Evolutionary conservation across 805 yeast genomes (phyloP), one percentile per base, ranked within the genome.

Genomic region (Torulaspora gathmanii): DNA sequence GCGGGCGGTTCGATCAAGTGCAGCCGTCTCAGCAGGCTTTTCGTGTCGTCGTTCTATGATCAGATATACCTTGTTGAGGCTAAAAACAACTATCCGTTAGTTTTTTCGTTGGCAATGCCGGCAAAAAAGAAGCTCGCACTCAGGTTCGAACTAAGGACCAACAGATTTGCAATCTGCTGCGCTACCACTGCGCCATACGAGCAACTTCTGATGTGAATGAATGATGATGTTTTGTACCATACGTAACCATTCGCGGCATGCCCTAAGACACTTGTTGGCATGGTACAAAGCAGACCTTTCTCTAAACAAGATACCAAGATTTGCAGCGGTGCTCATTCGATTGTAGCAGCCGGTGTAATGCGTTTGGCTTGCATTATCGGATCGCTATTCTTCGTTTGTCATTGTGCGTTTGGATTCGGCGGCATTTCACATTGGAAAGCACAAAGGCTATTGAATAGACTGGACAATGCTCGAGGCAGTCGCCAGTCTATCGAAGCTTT

Each of bases 121-220:
- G n/a, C 26, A 38, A 71, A 68, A 68, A 60, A 49, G 44, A 49
- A 83, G 93, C 88, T 82, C 79, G 83, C 82, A 77, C 87, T 83
- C 95, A 83, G 95, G 81, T 67, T 86, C 82, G 95, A 86, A 86
- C 95, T 83, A 80, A 83, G 89, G 93, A 86, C 95, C 95, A 84
- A 82, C 86, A 84, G 95, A 86, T 85, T 86, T 86, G 95, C 95
- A 86, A 86, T 86, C 95, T 83, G 87, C 89, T 84, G 93, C 95
- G 90, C 91, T 86, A 85, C 95, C 93, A 82, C 93, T 86, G 90
- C 89, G 93, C 95, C 89, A 86, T 75, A 76, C 82, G 73, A 76
- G 81, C 83, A 55, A 23, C 53, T 17, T 17, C 30, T 40, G 12
- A 5, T 12, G 5, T 13, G 23, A 9, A 25, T 25, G n/a, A 12